Percentiles rank a stretch among this genome's conserved stretches.
phyloP scores from a whole-genome alignment of 148 eudicot genomes.

The Drosera capensis region DNA sequence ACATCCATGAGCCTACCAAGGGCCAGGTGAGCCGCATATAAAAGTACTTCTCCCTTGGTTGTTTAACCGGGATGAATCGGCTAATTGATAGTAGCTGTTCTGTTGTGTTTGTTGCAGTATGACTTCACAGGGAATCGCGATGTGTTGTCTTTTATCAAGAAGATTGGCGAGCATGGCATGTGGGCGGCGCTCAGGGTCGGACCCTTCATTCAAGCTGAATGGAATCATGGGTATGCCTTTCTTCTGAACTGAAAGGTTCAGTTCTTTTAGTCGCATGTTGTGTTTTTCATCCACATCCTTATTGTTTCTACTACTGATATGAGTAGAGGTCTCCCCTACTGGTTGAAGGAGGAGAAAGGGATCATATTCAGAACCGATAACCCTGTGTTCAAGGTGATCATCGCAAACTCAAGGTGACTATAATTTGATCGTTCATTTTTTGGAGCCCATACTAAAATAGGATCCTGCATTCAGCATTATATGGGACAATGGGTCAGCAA shows the following conservation, averaged over 20 bases:
- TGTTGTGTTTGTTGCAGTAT: constrained; percentile 24
- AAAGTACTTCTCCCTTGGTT: neutral
- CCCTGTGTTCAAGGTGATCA: constrained; percentile 47
- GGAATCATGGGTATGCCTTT: constrained; percentile 59
- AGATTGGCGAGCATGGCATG: constrained; percentile 45
- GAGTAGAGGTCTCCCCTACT: constrained; percentile 72
- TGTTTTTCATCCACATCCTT: neutral
- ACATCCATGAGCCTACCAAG: constrained; percentile 23
- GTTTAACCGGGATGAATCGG: neutral
- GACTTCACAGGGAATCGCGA: constrained; percentile 48
- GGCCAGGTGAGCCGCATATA: constrained; percentile 17
- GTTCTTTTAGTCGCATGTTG: neutral
- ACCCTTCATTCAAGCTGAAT: constrained; percentile 75
- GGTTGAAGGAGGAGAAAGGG: constrained; percentile 48
- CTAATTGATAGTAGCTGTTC: neutral
- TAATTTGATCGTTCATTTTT: neutral
- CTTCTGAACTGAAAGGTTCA: neutral
- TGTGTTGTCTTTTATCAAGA: constrained; percentile 48
- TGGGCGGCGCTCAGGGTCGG: constrained; percentile 58
- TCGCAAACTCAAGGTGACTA: neutral
- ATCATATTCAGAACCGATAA: constrained; percentile 61
- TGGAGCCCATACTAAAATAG: neutral
- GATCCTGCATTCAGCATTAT: constrained; percentile 21
- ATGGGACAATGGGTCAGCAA: constrained; percentile 36
- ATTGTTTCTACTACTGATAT: neutral